Conservation (phyloP, 1,139 yeast genomes). For the Yamadazyma buinensis region DNA sequence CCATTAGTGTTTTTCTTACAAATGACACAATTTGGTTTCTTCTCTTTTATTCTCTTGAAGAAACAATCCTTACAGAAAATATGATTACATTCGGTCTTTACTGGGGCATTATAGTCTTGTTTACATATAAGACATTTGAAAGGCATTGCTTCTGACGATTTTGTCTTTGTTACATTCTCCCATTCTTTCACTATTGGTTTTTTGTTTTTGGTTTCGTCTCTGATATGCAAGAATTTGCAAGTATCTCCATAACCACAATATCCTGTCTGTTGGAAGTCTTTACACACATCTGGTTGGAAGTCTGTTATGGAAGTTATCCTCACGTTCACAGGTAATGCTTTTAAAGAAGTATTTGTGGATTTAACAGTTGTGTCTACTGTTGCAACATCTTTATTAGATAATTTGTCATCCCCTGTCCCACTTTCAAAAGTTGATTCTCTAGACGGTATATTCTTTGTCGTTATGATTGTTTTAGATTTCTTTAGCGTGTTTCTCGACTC, state of each 20-base stretch:
- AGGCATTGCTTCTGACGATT: slow-evolving; percentile 31
- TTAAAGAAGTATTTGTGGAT: slow-evolving; percentile 12
- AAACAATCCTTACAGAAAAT: slow-evolving; percentile 66
- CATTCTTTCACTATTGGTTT: slow-evolving; percentile 72
- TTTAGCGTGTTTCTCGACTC: not conserved
- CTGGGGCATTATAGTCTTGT: slow-evolving; percentile 52
- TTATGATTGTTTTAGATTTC: not conserved
- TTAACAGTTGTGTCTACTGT: slow-evolving; percentile 5
- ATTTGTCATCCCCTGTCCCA: not conserved
- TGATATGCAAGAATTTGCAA: slow-evolving; percentile 88
- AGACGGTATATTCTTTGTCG: not conserved
- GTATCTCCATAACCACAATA: slow-evolving; percentile 97
- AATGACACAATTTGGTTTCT: slow-evolving; percentile 47
- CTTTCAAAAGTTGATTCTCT: not conserved
- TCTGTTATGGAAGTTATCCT: slow-evolving; percentile 77
- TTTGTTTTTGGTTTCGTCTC: slow-evolving; percentile 81
- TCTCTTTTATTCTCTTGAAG: slow-evolving; percentile 32
- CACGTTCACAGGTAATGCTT: slow-evolving; percentile 48
- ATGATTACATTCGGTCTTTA: slow-evolving; percentile 64
- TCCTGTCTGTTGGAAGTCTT: slow-evolving; percentile 88
- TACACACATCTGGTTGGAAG: slow-evolving; percentile 92
- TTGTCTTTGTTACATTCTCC: slow-evolving; percentile 39
- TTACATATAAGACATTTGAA: slow-evolving; percentile 66
- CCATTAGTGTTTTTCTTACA: slow-evolving; percentile 62
- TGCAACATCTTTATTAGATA: slow-evolving; percentile 7